A percentile compares a stretch with the other conserved stretches of the same genome.
Conservation (phyloP, 371 early-diverging fungal genomes). For the Rhizomucor pusillus region DNA sequence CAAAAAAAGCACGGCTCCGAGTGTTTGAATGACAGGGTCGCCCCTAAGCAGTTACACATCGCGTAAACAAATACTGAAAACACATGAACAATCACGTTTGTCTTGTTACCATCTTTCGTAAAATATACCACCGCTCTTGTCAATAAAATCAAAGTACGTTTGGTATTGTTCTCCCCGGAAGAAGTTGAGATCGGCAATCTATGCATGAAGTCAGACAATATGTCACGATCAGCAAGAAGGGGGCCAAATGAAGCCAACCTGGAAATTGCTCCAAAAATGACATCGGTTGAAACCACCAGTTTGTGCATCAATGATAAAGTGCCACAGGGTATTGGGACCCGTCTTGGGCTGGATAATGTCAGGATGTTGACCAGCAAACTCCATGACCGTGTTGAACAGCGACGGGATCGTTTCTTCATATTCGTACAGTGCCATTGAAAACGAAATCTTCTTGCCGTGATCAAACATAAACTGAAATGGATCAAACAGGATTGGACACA, state of each 20-base stretch:
- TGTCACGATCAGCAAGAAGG: too few relatives aligned
- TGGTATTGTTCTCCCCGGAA: constrained; percentile 60
- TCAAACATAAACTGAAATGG: constrained; percentile 39
- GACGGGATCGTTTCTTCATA: constrained; percentile 79
- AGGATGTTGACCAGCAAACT: constrained; percentile 50
- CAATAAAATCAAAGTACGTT: constrained; percentile 79
- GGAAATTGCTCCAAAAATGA: constrained; percentile 77
- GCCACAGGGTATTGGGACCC: constrained; percentile 26
- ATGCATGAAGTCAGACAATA: too few relatives aligned
- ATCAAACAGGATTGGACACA: constrained; percentile 40
- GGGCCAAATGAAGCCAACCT: too few relatives aligned
- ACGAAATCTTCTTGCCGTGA: constrained; percentile 39
- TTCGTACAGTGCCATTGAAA: constrained; percentile 82
- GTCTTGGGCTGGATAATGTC: constrained; percentile 14
- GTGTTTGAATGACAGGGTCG: constrained; percentile 41
- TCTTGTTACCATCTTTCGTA: constrained; percentile 85
- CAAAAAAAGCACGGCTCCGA: constrained; percentile 35
- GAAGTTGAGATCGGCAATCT: constrained; percentile 44
- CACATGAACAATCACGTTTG: too few relatives aligned
- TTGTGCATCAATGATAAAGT: constrained; percentile 47
- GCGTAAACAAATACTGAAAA: not conserved
- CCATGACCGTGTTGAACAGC: constrained; percentile 67
- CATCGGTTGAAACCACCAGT: constrained; percentile 63
- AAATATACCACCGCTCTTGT: constrained; percentile 83
- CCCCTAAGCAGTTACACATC: constrained; percentile 22